Base-by-base conservation (phyloP, 2,329 filamentous ascomycete species). In the Fusarium denticulatum region DNA sequence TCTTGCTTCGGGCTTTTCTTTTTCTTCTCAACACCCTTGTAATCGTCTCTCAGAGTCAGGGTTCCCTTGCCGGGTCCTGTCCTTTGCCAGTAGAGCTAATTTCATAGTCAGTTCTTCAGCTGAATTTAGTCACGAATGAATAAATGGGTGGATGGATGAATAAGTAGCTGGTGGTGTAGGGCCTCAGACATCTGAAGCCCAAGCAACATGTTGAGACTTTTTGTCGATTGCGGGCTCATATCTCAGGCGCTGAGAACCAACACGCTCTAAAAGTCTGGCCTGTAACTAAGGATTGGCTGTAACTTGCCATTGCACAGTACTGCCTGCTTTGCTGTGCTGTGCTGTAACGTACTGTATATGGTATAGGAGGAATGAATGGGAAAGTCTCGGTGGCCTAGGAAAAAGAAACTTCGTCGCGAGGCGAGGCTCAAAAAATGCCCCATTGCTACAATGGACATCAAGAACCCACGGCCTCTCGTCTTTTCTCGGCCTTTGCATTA, bases 161-260 rank as follows among this genome's bases (percentile, higher is more conserved):
- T 56, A 28, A 12, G 50, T 50, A n/a, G 45, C 40, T 64, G 58
- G 58, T 50, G 45, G 58, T 58, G 66, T 71, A 61, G 71, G 43
- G 58, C 24, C 37, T 22, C 24, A 64, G 46, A n/a, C 34, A 36
- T 46, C 32, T 50, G 24, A 45, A 52, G 49, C 28, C 37, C 45
- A 22, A 46, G 22, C 47, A 62, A 49, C 16, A 26, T 49, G 58
- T 45, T 40, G 28, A 53, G 40, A 46, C 30, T 36, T 56, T 70
- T 39, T 69, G 63, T 59, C 55, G 37, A 39, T 56, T 52, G 59
- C 63, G 71, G 71, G 71, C 71, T 73, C 63, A 74, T 43, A 71
- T 64, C 47, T 74, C 71, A 68, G 67, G 59, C 67, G 59, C 36
- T 32, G 42, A 15, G 45, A 57, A 60, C 67, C 71, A 68, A 74